Percentiles rank a stretch among this genome's conserved stretches.
phyloP scores from a whole-genome alignment of 805 yeast genomes.

The Spathaspora sp. region DNA sequence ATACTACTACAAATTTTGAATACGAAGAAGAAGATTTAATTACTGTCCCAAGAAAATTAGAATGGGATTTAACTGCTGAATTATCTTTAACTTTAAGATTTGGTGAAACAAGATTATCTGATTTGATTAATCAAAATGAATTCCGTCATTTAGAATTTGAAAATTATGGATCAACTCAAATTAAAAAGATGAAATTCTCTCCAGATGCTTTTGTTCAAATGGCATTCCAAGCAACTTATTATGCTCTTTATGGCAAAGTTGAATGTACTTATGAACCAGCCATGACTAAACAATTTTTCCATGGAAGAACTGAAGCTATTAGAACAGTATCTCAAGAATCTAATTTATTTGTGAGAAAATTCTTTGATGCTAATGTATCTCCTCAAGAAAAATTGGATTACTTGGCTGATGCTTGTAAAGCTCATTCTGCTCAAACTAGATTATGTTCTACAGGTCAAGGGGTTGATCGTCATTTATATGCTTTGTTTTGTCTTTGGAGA shows the following conservation, averaged over 20 bases:
- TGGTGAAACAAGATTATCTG: constrained; percentile 87
- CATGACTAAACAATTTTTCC: constrained; percentile 83
- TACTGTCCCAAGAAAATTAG: constrained; percentile 80
- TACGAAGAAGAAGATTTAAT: constrained; percentile 40
- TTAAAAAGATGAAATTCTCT: constrained; percentile 80
- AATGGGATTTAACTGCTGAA: constrained; percentile 80
- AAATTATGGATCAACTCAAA: constrained; percentile 67
- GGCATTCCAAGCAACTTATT: constrained; percentile 91
- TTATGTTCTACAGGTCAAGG: constrained; percentile 75
- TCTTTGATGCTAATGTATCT: constrained; percentile 64
- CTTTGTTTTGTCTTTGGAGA: constrained; percentile 85
- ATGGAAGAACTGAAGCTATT: constrained; percentile 92
- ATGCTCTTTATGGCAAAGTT: constrained; percentile 86
- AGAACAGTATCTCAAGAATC: constrained; percentile 81
- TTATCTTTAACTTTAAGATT: constrained; percentile 76
- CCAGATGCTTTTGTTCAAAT: constrained; percentile 95
- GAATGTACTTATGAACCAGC: constrained; percentile 96
- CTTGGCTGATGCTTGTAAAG: constrained; percentile 64
- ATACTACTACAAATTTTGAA: constrained; percentile 5
- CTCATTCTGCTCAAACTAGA: constrained; percentile 66
- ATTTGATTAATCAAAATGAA: constrained; percentile 85
- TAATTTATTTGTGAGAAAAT: constrained; percentile 76
- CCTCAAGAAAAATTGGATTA: constrained; percentile 56
- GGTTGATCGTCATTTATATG: constrained; percentile 90
- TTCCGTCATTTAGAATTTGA: constrained; percentile 76